A percentile compares a stretch with the other conserved stretches of the same genome.
These are phyloP conservation scores for Lomentospora prolificans DNA, from an alignment of 2,329 filamentous ascomycete genomes.

Conservation along the genomic window DNA sequence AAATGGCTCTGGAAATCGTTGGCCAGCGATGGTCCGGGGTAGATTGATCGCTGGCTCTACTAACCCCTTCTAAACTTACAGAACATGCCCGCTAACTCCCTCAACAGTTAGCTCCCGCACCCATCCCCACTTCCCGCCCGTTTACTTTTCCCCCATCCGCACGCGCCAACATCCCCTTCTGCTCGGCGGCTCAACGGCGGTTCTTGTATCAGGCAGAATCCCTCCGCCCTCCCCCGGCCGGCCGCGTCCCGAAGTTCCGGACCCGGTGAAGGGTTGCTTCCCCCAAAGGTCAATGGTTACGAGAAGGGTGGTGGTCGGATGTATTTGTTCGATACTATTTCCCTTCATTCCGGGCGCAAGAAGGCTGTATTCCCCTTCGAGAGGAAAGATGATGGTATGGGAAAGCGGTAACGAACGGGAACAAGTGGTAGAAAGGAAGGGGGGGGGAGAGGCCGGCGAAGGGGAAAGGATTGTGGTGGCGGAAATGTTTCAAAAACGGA, in stretches of 20 bases:
- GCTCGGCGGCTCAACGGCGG: not conserved
- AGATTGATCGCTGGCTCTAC: no score
- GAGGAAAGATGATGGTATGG: not conserved
- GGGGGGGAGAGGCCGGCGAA: not conserved
- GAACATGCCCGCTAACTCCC: not conserved
- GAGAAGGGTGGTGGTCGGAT: not conserved
- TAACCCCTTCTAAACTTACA: not conserved
- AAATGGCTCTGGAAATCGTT: not conserved
- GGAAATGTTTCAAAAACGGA: not conserved
- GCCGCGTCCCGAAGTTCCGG: not conserved
- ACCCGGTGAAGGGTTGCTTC: not conserved
- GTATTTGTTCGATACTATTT: not conserved
- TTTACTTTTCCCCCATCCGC: no score
- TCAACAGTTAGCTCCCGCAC: not conserved
- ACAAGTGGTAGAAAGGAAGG: not conserved
- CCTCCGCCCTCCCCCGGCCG: not conserved
- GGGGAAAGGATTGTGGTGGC: not conserved
- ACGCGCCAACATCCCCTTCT: no score
- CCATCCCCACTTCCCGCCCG: not conserved
- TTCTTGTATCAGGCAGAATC: conserved; percentile 3
- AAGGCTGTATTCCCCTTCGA: not conserved
- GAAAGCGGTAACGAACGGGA: not conserved
- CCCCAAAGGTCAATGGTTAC: not conserved
- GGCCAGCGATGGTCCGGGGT: not conserved
- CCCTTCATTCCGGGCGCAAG: not conserved